Conservation (phyloP, 2,329 filamentous ascomycete genomes). For the Pestalotiopsis fici region DNA sequence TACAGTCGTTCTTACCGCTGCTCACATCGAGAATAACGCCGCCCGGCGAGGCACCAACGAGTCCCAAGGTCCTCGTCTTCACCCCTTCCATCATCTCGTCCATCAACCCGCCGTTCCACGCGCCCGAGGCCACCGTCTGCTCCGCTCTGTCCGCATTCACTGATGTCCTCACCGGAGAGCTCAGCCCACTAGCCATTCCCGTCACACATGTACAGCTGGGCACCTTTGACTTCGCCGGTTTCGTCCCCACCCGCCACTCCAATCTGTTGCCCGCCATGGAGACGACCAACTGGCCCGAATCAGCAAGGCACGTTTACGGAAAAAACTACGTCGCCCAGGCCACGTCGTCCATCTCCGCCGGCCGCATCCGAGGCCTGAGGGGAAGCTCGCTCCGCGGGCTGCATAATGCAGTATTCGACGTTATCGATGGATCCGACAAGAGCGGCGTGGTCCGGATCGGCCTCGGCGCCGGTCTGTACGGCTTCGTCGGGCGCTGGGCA, state of each 20-base stretch:
- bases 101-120: slow-evolving; percentile 77
- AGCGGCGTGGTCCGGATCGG: slow-evolving; percentile 75
- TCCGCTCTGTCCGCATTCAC: slow-evolving; percentile 87
- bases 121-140: slow-evolving; percentile 83
- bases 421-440: slow-evolving; percentile 68
- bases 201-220: slow-evolving; percentile 90
- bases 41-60: slow-evolving; percentile 40
- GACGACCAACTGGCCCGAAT: slow-evolving; percentile 64
- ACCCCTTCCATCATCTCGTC: slow-evolving; percentile 81
- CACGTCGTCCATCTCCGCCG: slow-evolving; percentile 55
- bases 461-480: slow-evolving; percentile 81
- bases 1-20: slow-evolving; percentile 86
- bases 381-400: slow-evolving; percentile 77
- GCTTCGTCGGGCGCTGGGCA: slow-evolving; percentile 79
- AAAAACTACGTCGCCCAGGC: slow-evolving; percentile 61
- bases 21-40: slow-evolving; percentile 61
- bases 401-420: slow-evolving; percentile 88
- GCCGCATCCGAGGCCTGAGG: slow-evolving; percentile 58
- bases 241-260: slow-evolving; percentile 47
- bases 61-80: slow-evolving; percentile 72
- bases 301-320: slow-evolving; percentile 61
- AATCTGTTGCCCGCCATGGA: slow-evolving; percentile 48
- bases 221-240: slow-evolving; percentile 80
- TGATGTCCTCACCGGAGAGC: slow-evolving; percentile 76
- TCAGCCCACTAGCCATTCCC: slow-evolving; percentile 72